Conservation (phyloP, 139 green algal genomes). For the Chlamydomonas sp. region DNA sequence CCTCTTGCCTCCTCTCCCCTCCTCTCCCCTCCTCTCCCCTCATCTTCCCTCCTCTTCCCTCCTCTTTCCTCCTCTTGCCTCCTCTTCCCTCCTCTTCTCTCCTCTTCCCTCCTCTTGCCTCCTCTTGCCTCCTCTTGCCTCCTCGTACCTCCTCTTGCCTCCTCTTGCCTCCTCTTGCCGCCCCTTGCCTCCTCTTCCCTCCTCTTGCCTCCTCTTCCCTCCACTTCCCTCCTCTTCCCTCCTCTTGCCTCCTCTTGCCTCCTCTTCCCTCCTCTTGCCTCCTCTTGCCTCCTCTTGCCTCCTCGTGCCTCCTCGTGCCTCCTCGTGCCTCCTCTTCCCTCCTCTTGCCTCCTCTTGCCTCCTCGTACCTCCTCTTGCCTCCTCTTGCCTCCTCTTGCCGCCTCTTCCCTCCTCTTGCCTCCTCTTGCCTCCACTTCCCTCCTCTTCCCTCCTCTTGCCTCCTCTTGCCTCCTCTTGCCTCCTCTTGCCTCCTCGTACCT, state of each 20-base stretch:
- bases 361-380: conserved; percentile 1
- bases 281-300: not conserved
- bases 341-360: not conserved
- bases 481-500: conserved; percentile 1
- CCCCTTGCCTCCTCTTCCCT: not conserved
- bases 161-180: not conserved
- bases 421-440: not conserved
- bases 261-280: not conserved
- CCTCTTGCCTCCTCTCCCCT: not conserved
- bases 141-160: not conserved
- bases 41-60: too few species aligned
- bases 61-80: not conserved
- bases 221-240: not conserved
- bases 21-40: not conserved
- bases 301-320: not conserved
- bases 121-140: not conserved
- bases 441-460: not conserved
- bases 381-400: not conserved
- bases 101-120: not conserved
- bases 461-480: too few species aligned
- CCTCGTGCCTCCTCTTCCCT: not conserved
- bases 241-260: not conserved
- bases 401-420: conserved; percentile 1
- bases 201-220: not conserved
- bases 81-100: not conserved